A percentile compares a stretch with the other conserved stretches of the same genome.
These are phyloP conservation scores for Globisporangium acanthophoron DNA, from an alignment of 352 stramenopile genomes.

Conservation along the genomic window DNA sequence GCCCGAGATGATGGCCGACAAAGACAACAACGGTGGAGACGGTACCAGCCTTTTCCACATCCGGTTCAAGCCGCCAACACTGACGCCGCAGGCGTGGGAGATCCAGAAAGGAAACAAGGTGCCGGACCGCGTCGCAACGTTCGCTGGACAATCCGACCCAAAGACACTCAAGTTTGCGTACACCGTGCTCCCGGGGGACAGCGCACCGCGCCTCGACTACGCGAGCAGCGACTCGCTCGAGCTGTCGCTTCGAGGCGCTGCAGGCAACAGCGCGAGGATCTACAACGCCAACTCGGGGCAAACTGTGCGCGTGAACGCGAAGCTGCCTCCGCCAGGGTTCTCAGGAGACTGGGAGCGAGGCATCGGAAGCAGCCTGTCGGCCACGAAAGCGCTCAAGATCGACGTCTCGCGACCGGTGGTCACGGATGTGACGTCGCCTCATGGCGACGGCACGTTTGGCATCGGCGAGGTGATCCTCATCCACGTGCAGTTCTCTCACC, in stretches of 20 bases:
- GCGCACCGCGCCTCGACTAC: slow-evolving; percentile 59
- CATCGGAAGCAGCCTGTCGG: slow-evolving; percentile 52
- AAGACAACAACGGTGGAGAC: slow-evolving; percentile 38
- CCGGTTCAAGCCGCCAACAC: slow-evolving; percentile 28
- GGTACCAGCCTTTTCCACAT: slow-evolving; percentile 35
- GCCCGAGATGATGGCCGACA: slow-evolving; percentile 48
- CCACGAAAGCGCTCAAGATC: slow-evolving; percentile 39
- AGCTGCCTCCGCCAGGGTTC: slow-evolving; percentile 43
- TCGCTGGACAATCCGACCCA: slow-evolving; percentile 19
- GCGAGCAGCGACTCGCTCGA: slow-evolving; percentile 47
- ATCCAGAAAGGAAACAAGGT: slow-evolving; percentile 49
- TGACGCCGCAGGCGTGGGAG: slow-evolving; percentile 54
- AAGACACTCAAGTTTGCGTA: slow-evolving; percentile 63
- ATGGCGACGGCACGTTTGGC: slow-evolving; percentile 60
- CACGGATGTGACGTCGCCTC: slow-evolving; percentile 44
- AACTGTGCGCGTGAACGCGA: slow-evolving; percentile 25
- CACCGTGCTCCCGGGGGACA: slow-evolving; percentile 52
- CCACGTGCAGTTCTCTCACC: slow-evolving; percentile 62
- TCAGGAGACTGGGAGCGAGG: slow-evolving; percentile 54
- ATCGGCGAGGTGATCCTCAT: slow-evolving; percentile 69
- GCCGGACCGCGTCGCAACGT: slow-evolving; percentile 33
- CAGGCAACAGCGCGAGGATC: slow-evolving; percentile 18
- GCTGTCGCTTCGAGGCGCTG: slow-evolving; percentile 25
- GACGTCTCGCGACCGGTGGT: slow-evolving; percentile 47
- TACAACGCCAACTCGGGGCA: slow-evolving; percentile 42